Percentiles rank a stretch among this genome's conserved stretches.
Evolutionary conservation across 2,329 filamentous ascomycete species (phyloP).

Genomic region (Colletotrichum limetticola): DNA sequence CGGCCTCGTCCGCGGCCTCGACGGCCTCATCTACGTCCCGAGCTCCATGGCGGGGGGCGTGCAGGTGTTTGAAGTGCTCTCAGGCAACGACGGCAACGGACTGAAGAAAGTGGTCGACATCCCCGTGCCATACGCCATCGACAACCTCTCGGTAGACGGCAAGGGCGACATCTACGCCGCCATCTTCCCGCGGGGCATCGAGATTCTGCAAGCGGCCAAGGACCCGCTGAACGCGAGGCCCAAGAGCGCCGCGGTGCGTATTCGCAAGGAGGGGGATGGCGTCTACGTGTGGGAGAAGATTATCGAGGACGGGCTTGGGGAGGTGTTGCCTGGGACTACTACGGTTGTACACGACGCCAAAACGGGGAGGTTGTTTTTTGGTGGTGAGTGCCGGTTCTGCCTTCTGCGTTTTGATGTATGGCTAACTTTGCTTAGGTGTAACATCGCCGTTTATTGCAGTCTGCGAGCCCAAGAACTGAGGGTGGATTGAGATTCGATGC

Average conservation of each 20-base stretch:
- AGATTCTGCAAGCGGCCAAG: constrained; percentile 30
- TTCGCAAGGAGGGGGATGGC: constrained; percentile 33
- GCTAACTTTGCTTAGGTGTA: constrained; percentile 32
- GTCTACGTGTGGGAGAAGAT: constrained; percentile 40
- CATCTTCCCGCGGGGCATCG: constrained; percentile 36
- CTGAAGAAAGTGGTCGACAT: constrained; percentile 37
- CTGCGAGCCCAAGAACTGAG: constrained; percentile 33
- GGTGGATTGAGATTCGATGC: neutral
- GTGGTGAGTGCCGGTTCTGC: constrained; percentile 35
- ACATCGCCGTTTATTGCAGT: constrained; percentile 39
- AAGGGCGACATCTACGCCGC: constrained; percentile 41
- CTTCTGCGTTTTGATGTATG: no score
- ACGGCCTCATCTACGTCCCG: constrained; percentile 46
- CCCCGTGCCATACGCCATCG: constrained; percentile 37
- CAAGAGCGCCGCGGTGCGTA: constrained; percentile 37
- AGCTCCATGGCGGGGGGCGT: constrained; percentile 39
- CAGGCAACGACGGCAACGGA: constrained; percentile 12
- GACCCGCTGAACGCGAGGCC: constrained; percentile 37
- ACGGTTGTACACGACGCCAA: constrained; percentile 42
- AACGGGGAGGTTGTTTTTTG: constrained; percentile 42
- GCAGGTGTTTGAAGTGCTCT: constrained; percentile 29
- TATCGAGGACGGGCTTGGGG: constrained; percentile 40
- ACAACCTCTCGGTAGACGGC: constrained; percentile 41
- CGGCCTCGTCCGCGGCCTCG: constrained; percentile 40
- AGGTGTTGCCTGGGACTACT: constrained; percentile 40